Conservation (phyloP, 208 protist genomes). For the Porcisia hertigi region DNA sequence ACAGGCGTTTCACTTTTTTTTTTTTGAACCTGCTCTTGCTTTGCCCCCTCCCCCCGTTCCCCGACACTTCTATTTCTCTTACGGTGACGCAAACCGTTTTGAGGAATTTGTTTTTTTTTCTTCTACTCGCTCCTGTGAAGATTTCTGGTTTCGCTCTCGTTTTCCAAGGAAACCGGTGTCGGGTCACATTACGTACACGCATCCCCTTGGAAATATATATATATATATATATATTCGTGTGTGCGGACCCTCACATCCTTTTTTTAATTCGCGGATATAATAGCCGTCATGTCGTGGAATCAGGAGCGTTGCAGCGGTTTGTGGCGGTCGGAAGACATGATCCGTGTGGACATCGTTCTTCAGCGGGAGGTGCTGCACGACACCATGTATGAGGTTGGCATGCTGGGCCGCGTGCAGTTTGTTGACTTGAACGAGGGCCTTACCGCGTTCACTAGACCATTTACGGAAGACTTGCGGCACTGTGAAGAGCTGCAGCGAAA, state of each 20-base stretch:
- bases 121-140: not conserved
- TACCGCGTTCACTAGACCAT: slow-evolving; percentile 96
- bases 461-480: slow-evolving; percentile 95
- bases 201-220: too few species aligned
- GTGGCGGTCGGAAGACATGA: slow-evolving; percentile 97
- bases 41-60: not conserved
- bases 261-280: not conserved
- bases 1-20: not conserved
- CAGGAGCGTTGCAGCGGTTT: slow-evolving; percentile 85
- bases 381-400: slow-evolving; percentile 95
- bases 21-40: not conserved
- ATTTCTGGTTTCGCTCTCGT: not conserved
- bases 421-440: slow-evolving; percentile 93
- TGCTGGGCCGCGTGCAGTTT: slow-evolving; percentile 96
- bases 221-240: not conserved
- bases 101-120: not conserved
- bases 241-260: not conserved
- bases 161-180: not conserved
- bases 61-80: not conserved
- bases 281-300: slow-evolving; percentile 36
- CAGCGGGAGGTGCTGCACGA: slow-evolving; percentile 97
- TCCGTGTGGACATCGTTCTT: slow-evolving; percentile 95
- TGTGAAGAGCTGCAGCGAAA: slow-evolving; percentile 98
- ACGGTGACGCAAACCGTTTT: not conserved
- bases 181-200: too few species aligned